phyloP scores from a whole-genome alignment of 352 stramenopile genomes.

The Phytophthora colocasiae region DNA sequence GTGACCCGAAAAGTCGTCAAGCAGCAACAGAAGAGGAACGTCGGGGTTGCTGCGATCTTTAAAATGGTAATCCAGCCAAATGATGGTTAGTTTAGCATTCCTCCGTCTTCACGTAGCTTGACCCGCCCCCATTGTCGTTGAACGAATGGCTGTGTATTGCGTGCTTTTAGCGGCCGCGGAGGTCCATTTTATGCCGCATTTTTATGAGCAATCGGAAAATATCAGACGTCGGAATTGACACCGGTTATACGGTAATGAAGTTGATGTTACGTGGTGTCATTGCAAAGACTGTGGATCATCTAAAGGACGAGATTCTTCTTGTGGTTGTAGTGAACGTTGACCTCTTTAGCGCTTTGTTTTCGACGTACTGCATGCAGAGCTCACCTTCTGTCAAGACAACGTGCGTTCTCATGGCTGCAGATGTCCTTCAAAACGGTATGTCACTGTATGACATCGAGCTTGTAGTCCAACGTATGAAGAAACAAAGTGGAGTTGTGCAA shows the following conservation, averaged over 20 bases:
- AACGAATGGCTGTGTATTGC: too few species aligned
- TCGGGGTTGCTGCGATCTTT: too few species aligned
- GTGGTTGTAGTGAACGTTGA: background rate
- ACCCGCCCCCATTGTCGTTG: too few species aligned
- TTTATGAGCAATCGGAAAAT: too few species aligned
- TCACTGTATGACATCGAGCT: background rate
- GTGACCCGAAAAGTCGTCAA: too few species aligned
- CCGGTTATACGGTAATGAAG: background rate
- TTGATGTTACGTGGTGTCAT: background rate
- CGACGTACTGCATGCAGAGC: slow-evolving; percentile 44
- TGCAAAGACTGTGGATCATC: background rate
- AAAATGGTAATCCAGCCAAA: too few species aligned
- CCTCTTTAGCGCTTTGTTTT: slow-evolving; percentile 44
- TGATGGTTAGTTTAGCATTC: too few species aligned
- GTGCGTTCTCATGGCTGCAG: background rate
- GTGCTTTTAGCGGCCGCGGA: too few species aligned
- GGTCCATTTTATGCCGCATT: too few species aligned
- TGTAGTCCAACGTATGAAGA: slow-evolving; percentile 1
- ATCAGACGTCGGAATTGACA: too few species aligned
- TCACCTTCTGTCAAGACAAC: slow-evolving; percentile 32
- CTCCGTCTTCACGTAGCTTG: too few species aligned
- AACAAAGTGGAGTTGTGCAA: background rate
- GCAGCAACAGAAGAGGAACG: too few species aligned
- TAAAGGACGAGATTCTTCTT: background rate
- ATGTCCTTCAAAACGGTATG: background rate